These are phyloP conservation scores for Trebouxiophyceae sp. DNA, from an alignment of 163 green algal species.

Conservation along the genomic window DNA sequence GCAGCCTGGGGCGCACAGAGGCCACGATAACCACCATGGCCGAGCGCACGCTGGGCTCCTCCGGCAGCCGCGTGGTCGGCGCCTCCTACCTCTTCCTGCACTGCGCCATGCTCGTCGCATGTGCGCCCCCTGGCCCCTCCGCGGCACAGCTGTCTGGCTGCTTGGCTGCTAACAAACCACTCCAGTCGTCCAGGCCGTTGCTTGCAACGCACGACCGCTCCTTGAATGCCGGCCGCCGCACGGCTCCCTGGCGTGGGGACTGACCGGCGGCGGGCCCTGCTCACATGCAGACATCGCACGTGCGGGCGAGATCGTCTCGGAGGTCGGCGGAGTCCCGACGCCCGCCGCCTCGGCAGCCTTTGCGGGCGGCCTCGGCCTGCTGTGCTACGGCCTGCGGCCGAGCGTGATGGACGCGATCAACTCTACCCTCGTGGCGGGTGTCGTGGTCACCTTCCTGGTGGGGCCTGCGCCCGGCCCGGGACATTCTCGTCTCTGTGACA, in stretches of 20 bases:
- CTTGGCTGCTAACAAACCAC: no score
- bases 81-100: conserved; percentile 63
- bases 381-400: conserved; percentile 42
- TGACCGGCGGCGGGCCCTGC: no score
- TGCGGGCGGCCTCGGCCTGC: conserved; percentile 20
- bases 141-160: background rate
- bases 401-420: conserved; percentile 54
- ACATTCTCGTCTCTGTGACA: no score
- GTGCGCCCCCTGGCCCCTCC: conserved; percentile 1
- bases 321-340: conserved; percentile 10
- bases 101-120: conserved; percentile 68
- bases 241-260: no score
- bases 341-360: conserved; percentile 34
- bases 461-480: background rate
- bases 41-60: conserved; percentile 2
- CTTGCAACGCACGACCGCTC: no score
- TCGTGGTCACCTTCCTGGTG: conserved; percentile 38
- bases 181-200: no score
- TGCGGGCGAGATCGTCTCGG: conserved; percentile 26
- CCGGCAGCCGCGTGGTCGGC: conserved; percentile 11
- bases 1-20: conserved; percentile 24
- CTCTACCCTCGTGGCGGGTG: conserved; percentile 23
- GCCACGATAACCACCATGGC: conserved; percentile 56
- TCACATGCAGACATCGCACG: conserved; percentile 35
- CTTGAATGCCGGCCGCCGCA: no score